phyloP scores from a whole-genome alignment of 345 rosid genomes.

The Corchorus olitorius region DNA sequence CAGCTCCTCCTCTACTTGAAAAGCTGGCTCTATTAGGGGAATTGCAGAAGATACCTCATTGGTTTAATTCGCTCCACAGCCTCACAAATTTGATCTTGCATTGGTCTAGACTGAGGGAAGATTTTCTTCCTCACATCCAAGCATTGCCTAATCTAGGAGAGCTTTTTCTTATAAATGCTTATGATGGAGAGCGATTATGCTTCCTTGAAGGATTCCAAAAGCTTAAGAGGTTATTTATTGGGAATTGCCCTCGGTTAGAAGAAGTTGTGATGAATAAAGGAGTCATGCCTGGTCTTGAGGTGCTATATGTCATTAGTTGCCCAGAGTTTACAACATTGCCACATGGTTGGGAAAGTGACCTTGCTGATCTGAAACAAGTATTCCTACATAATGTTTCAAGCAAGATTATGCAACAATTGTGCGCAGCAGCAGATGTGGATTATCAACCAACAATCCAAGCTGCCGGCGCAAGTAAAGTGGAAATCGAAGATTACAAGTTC shows the following conservation, averaged over 20 bases:
- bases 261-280: constrained; percentile 25
- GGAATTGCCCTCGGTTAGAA: constrained; percentile 20
- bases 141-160: constrained; percentile 30
- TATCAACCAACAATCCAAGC: not conserved
- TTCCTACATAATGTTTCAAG: constrained; percentile 27
- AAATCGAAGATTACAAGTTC: no score
- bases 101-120: no score
- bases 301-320: constrained; percentile 14
- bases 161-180: not conserved
- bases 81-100: no score
- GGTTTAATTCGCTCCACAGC: not conserved
- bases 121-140: not conserved
- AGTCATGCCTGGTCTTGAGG: constrained; percentile 28
- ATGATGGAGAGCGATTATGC: constrained; percentile 20
- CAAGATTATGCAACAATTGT: constrained; percentile 24
- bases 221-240: constrained; percentile 24
- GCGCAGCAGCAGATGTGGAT: not conserved
- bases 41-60: not conserved
- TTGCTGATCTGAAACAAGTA: constrained; percentile 20
- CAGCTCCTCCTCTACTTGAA: no score
- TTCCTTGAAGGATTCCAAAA: constrained; percentile 30
- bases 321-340: constrained; percentile 6
- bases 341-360: constrained; percentile 21
- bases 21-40: no score
- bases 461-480: no score